A percentile compares a stretch with the other conserved stretches of the same genome.
Evolutionary conservation across 345 rosid species (phyloP).

Genomic region (Hevea brasiliensis): DNA sequence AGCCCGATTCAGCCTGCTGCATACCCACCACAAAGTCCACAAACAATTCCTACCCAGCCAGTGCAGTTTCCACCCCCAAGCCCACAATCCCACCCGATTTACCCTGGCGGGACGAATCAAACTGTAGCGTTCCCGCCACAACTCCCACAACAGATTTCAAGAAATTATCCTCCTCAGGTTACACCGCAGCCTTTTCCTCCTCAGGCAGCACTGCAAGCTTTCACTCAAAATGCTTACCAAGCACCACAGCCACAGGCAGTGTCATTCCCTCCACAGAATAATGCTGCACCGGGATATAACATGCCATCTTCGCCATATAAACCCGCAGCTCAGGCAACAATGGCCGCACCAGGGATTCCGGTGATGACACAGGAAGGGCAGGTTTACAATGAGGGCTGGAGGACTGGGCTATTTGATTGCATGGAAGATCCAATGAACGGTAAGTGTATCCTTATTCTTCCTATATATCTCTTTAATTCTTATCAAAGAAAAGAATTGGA

Average conservation of each 20-base stretch:
- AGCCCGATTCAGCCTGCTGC: not conserved
- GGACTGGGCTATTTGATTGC: conserved; percentile 55
- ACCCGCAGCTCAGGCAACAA: not conserved
- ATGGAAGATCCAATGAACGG: conserved; percentile 68
- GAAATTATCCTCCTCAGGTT: not conserved
- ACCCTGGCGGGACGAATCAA: not conserved
- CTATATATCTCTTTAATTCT: not conserved
- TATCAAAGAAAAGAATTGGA: not conserved
- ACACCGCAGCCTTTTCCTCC: not conserved
- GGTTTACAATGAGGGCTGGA: conserved; percentile 42
- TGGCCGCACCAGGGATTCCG: conserved; percentile 27
- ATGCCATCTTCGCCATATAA: not conserved
- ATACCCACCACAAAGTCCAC: not conserved
- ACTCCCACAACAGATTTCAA: not conserved
- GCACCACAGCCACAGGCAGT: conserved; percentile 9
- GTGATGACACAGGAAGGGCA: conserved; percentile 2
- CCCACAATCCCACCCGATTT: not conserved
- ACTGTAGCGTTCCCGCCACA: conserved; percentile 9
- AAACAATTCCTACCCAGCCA: not conserved
- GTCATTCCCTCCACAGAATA: not conserved
- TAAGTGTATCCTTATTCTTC: conserved; percentile 6
- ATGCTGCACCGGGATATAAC: not conserved
- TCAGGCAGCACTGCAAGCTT: conserved; percentile 16
- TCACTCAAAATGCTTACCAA: conserved; percentile 12
- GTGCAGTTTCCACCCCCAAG: not conserved